Evolutionary conservation across 1,139 yeast genomes (phyloP), one percentile per base, ranked within the genome.

Genomic region (Magnusiomyces fungicola): DNA sequence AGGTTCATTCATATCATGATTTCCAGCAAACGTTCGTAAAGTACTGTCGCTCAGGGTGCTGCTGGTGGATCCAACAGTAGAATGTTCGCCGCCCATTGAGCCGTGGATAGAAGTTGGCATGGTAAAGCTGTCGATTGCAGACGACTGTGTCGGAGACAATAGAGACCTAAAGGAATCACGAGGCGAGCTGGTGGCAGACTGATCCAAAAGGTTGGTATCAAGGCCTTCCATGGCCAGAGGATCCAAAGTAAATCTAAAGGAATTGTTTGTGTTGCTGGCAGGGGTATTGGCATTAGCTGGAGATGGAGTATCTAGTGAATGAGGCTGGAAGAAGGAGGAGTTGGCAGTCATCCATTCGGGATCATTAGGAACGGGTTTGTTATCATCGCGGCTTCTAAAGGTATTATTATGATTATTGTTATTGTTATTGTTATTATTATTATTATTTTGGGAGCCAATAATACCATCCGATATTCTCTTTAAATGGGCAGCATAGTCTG

Each of bases 221-320:
- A 64, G 54, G 4, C 68, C 68, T 48, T 65, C 68, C 34, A 65
- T 58, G 1, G 66, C 68, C 50, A 64, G 52, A 1, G 68, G 66
- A 45, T 64, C 67, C 19, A 65, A 55, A 29, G 66, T 60, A 44
- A 65, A 65, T 32, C 61, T 55, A 50, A 63, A 63, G 23, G 60
- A 58, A 48, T 60, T 59, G 25, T 18, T 29, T 14, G 33, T 21
- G 19, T 29, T n/a, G 25, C 14, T 24, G 25, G 22, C 14, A 16
- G 12, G 9, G 24, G 16, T 29, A 41, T 27, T 27, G 10, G 14
- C 16, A 24, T 25, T 41, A 12, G 12, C 19, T 12, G 4, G 22
- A 12, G 16, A 19, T 29, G 14, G 44, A 18, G 24, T 10, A 27
- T 41, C 24, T 18, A 18, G 24, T 21, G 34, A 5, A 29, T 29